A percentile compares a stretch with the other conserved stretches of the same genome.
Conservation (phyloP, 352 stramenopile species). For the Peronospora tabacina region DNA sequence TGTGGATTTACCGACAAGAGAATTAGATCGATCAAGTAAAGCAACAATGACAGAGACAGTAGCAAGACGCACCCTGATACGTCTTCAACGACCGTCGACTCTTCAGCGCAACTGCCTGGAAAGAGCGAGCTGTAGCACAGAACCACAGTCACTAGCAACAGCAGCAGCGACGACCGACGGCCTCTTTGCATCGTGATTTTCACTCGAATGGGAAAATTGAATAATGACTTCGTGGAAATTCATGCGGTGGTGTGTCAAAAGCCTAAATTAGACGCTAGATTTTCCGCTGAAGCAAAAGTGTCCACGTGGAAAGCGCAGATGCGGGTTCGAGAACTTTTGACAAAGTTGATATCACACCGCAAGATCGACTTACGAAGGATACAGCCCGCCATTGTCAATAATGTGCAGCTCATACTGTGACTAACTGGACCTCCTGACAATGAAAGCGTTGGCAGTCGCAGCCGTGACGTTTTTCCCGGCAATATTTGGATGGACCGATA, state of each 20-base stretch:
- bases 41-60: neutral
- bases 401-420: constrained; percentile 1
- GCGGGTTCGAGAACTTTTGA: constrained; percentile 23
- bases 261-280: too few species aligned
- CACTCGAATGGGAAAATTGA: constrained; percentile 10
- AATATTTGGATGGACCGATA: constrained; percentile 46
- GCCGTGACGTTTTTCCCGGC: constrained; percentile 13
- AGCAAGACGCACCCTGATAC: constrained; percentile 30
- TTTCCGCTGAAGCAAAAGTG: neutral
- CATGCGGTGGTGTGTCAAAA: neutral
- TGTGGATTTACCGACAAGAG: constrained; percentile 8
- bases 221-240: constrained; percentile 14
- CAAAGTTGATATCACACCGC: constrained; percentile 1
- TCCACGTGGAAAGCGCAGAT: constrained; percentile 7
- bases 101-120: constrained; percentile 22
- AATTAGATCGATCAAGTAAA: neutral
- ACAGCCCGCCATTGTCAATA: neutral
- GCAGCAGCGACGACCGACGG: constrained; percentile 21
- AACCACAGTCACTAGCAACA: constrained; percentile 33
- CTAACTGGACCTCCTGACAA: constrained; percentile 8
- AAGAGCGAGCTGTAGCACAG: constrained; percentile 30
- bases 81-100: constrained; percentile 33
- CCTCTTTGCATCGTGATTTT: constrained; percentile 13
- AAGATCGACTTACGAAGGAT: constrained; percentile 4
- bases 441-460: constrained; percentile 17